Evolutionary conservation across 1,284 basidiomycete genomes (phyloP).

Genomic region (Austroboletus olivaceoglutinosus): DNA sequence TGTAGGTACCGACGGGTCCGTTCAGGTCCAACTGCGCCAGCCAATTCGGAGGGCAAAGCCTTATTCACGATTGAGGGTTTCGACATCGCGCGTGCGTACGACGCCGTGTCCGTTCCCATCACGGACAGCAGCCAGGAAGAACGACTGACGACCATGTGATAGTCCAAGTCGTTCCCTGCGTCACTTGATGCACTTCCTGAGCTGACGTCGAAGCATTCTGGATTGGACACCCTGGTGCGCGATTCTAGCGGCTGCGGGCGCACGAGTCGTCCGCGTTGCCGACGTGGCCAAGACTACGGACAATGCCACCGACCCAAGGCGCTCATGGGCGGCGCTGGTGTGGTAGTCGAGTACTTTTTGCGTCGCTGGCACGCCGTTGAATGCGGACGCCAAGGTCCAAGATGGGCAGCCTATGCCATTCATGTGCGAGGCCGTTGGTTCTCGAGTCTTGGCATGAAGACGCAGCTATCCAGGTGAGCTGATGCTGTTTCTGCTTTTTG

Average conservation of each 20-base stretch:
- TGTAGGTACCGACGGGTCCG: conserved; percentile 25
- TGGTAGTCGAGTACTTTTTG: conserved; percentile 30
- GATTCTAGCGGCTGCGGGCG: conserved; percentile 18
- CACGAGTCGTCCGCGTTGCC: conserved; percentile 22
- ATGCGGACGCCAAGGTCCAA: conserved; percentile 27
- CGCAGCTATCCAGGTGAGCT: conserved; percentile 15
- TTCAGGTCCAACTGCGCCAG: conserved; percentile 29
- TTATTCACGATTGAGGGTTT: conserved; percentile 32
- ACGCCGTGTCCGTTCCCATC: conserved; percentile 23
- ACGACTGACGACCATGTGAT: conserved; percentile 28
- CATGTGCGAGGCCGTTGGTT: conserved; percentile 15
- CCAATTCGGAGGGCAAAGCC: conserved; percentile 28
- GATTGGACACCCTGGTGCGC: conserved; percentile 17
- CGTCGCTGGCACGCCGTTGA: conserved; percentile 14
- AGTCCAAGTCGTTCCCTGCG: conserved; percentile 25
- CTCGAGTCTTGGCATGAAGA: conserved; percentile 20
- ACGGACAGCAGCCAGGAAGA: conserved; percentile 24
- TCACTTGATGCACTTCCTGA: conserved; percentile 6
- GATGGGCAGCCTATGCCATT: conserved; percentile 10
- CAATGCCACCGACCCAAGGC: conserved; percentile 11
- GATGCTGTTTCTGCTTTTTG: too few relatives aligned
- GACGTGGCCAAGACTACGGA: conserved; percentile 21
- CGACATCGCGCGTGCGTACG: conserved; percentile 30
- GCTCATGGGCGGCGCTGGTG: conserved; percentile 12
- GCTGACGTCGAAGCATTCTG: conserved; percentile 11